Evolutionary conservation across 2,329 filamentous ascomycete genomes (phyloP), one percentile per base, ranked within the genome.

Genomic region (Torrubiella hemipterigena): DNA sequence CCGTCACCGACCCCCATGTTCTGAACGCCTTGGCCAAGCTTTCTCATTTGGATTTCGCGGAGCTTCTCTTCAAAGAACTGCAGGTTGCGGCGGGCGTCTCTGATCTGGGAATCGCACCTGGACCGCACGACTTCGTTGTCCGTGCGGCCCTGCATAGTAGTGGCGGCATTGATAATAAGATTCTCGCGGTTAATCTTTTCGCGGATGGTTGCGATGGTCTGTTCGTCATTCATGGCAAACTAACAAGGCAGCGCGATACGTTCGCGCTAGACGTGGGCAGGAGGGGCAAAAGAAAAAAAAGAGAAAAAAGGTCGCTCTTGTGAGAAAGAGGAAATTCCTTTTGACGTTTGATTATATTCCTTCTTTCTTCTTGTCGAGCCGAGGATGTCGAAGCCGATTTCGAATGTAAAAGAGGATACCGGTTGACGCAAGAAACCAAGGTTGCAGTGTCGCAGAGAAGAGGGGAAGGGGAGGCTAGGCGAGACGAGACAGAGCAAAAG

Each of bases 171-270:
- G 67, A 98, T 91, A 51, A 96, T 77, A 49, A 81, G 82, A 69
- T 87, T 89, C 63, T 98, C 91, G 56, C 89, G 79, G 68, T 95
- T 85, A 59, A 98, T 96, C 80, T 98, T 96, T 66, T 79, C 81
- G 63, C 81, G 77, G 63, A 98, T 86, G 58, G 85, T 81, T 60
- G 76, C 76, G 59, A 77, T 67, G 44, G 69, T 65, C 48, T 77
- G 69, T 40, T 77, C 70, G 52, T 77, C 71, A 54, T 68, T 72
- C 68, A 77, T 77, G 54, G 53, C 63, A 59, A 57, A 14, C 22
- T 55, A 50, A 52, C 43, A 46, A 43, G 47, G 29, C 31, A 20
- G 30, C 53, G 51, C 52, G 54, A 53, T 55, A 36, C 51, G 54
- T 53, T 45, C 53, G 54, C 55, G 52, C 52, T 37, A 41, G 47